Evolutionary conservation across 2,329 filamentous ascomycete genomes (phyloP).

Genomic region (Sporothrix curviconia): DNA sequence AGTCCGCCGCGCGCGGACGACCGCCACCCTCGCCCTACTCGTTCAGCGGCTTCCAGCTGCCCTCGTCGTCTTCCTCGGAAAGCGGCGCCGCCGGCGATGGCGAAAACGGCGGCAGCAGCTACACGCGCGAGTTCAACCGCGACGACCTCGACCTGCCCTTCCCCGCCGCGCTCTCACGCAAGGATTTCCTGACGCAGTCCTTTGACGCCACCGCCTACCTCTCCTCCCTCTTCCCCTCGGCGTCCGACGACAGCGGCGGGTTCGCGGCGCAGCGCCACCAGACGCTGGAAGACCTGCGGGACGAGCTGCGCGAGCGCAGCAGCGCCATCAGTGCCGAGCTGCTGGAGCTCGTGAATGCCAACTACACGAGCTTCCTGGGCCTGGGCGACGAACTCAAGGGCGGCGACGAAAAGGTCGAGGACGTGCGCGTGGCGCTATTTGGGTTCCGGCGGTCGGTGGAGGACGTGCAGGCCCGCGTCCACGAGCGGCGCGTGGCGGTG

Average conservation of each 20-base stretch:
- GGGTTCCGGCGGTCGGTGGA: slow-evolving; percentile 80
- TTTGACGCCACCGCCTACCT: slow-evolving; percentile 82
- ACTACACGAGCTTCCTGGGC: slow-evolving; percentile 86
- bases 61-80: slow-evolving; percentile 34
- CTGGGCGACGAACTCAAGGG: slow-evolving; percentile 75
- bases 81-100: slow-evolving; percentile 8
- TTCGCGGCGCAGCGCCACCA: slow-evolving; percentile 83
- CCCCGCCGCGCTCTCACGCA: slow-evolving; percentile 73
- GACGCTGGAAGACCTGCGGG: slow-evolving; percentile 85
- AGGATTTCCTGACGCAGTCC: slow-evolving; percentile 68
- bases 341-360: slow-evolving; percentile 87
- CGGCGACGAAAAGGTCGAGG: slow-evolving; percentile 86
- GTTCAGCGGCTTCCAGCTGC: slow-evolving; percentile 36
- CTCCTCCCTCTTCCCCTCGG: slow-evolving; percentile 36
- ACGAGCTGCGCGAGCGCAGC: slow-evolving; percentile 75
- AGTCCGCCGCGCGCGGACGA: background rate
- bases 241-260: slow-evolving; percentile 24
- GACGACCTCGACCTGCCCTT: slow-evolving; percentile 76
- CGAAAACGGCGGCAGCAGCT: slow-evolving; percentile 41
- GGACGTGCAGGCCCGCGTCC: slow-evolving; percentile 61
- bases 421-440: slow-evolving; percentile 77
- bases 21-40: slow-evolving; percentile 24
- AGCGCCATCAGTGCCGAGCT: slow-evolving; percentile 77
- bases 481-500: slow-evolving; percentile 57
- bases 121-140: slow-evolving; percentile 29